Percentiles rank a stretch among this genome's conserved stretches.
phyloP scores from a whole-genome alignment of 169 alveolate species.

The Plasmodium sp. region DNA sequence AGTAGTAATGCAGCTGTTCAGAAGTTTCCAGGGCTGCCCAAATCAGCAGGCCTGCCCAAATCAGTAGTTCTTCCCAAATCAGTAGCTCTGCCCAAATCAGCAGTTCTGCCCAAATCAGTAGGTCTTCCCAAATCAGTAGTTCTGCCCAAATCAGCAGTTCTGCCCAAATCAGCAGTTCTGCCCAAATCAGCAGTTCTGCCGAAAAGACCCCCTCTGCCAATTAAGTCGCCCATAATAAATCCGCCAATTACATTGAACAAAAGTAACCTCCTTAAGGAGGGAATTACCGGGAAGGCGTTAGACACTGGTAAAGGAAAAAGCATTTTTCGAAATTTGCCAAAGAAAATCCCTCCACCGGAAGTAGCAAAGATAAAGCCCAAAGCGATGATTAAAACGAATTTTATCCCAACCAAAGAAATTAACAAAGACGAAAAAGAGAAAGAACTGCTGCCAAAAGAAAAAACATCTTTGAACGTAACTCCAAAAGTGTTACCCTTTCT shows the following conservation, averaged over 20 bases:
- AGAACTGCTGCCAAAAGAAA: not conserved
- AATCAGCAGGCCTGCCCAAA: not conserved
- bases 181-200: constrained; percentile 13
- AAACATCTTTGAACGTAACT: constrained; percentile 2
- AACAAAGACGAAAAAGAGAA: constrained; percentile 29
- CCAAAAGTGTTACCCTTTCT: constrained; percentile 35
- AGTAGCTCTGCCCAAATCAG: constrained; percentile 20
- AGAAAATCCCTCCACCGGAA: not conserved
- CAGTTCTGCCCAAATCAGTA: not conserved
- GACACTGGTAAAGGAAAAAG: constrained; percentile 28
- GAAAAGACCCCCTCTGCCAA: constrained; percentile 40
- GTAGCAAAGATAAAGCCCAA: constrained; percentile 31
- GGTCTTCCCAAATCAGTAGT: constrained; percentile 5
- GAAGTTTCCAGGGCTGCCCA: constrained; percentile 15
- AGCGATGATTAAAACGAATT: constrained; percentile 16
- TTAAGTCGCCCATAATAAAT: constrained; percentile 1
- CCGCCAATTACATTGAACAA: constrained; percentile 21
- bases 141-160: constrained; percentile 4
- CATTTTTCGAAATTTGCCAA: constrained; percentile 35
- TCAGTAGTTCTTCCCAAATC: too few relatives aligned
- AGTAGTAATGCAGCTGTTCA: not conserved
- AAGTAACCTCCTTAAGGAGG: constrained; percentile 6
- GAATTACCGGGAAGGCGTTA: not conserved
- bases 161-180: not conserved
- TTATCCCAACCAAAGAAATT: constrained; percentile 16